A percentile compares a stretch with the other conserved stretches of the same genome.
phyloP scores from a whole-genome alignment of 2,329 filamentous ascomycete genomes.

The Diaporthe ampelina region DNA sequence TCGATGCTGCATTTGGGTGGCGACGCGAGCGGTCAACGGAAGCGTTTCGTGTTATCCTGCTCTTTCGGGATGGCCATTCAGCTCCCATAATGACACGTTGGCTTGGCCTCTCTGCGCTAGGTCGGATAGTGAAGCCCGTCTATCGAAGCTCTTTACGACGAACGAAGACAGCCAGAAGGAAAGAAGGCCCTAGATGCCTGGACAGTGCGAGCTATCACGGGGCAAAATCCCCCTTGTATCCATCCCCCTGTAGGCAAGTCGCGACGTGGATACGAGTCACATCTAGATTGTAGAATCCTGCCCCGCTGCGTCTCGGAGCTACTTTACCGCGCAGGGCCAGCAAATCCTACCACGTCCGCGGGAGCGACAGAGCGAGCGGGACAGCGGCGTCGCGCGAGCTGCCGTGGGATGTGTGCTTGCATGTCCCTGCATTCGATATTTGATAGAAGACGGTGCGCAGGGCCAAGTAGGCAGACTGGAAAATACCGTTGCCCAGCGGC shows the following conservation, averaged over 20 bases:
- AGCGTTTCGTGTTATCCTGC: background rate
- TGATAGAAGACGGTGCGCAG: slow-evolving; percentile 3
- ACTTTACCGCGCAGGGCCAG: background rate
- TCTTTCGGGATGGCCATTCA: slow-evolving; percentile 4
- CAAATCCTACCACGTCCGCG: background rate
- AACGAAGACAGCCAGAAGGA: background rate
- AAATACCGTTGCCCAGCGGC: background rate
- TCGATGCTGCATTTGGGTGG: background rate
- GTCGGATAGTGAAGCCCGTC: background rate
- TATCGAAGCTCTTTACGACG: background rate
- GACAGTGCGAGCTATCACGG: background rate
- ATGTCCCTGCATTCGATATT: slow-evolving; percentile 33
- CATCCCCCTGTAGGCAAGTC: background rate
- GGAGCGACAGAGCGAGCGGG: background rate
- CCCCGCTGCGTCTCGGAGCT: background rate
- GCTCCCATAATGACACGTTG: background rate
- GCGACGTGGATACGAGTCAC: slow-evolving; percentile 4
- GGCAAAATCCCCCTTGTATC: background rate
- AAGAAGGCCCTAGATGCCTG: background rate
- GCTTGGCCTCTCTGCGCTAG: slow-evolving; percentile 8
- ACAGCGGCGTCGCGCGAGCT: background rate
- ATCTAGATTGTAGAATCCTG: slow-evolving; percentile 13
- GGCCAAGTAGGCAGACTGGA: slow-evolving; percentile 7
- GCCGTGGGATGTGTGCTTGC: background rate
- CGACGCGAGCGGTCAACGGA: background rate